Evolutionary conservation across 805 yeast species (phyloP), one percentile per base, ranked within the genome.

Genomic region (Pichia occidentalis): DNA sequence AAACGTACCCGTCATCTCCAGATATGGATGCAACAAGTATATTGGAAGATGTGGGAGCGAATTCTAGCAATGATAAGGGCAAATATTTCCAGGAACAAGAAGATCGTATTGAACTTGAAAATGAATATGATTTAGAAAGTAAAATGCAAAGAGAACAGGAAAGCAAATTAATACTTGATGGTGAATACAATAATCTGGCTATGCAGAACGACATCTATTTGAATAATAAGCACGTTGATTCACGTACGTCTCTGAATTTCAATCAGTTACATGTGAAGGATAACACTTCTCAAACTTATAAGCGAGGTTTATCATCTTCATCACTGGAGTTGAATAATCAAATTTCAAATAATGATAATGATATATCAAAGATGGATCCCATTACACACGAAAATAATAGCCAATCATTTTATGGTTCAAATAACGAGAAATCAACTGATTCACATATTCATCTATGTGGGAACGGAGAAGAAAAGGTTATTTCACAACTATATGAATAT

Each of bases 401-500:
- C n/a, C 5, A 21, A 37, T 14, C 13, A 14, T 10, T 33, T 24
- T 33, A 25, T 29, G 7, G 18, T 18, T 21, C 18, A 22, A 29
- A 32, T 38, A 34, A 33, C 23, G 37, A 38, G 4, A 38, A 29
- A 23, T 18, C 16, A 12, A 40, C 20, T 23, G 19, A 2, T 18
- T 28, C 34, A n/a, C 23, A 32, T 17, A 25, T 39, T 1, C 42
- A 39, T 12, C n/a, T 32, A 13, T 23, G 32, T 17, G 29, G 24
- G 1, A 30, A 22, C 10, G 57, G 61, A 28, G 36, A 28, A 19
- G 34, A 34, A 18, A 32, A 32, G 11, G 24, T 32, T 8, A 24
- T 48, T 17, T 30, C 39, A 7, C 31, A 65, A 32, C 63, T 92
- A 27, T 70, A 81, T 35, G 81, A 77, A 42, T 62, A 57, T 36